Evolutionary conservation across 2,329 filamentous ascomycete species (phyloP).

Genomic region (Paecilomyces fulvus): DNA sequence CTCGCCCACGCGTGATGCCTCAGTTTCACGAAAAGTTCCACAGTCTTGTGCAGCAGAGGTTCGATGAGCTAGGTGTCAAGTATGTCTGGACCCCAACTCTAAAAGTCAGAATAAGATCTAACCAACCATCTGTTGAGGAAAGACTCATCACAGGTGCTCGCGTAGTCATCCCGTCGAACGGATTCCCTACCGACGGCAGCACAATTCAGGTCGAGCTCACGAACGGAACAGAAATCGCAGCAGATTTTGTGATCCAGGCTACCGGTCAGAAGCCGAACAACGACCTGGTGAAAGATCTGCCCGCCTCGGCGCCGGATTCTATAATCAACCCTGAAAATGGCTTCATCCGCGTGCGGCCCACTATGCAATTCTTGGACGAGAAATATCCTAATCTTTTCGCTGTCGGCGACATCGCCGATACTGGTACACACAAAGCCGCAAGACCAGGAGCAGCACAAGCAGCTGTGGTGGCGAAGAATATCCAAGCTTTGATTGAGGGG

Average conservation of each 20-base stretch:
- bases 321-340: constrained; percentile 27
- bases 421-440: constrained; percentile 26
- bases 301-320: constrained; percentile 13
- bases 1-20: constrained; percentile 30
- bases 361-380: constrained; percentile 24
- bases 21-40: constrained; percentile 23
- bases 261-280: constrained; percentile 44
- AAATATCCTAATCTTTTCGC: constrained; percentile 25
- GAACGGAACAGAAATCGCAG: constrained; percentile 23
- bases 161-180: constrained; percentile 16
- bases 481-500: constrained; percentile 23
- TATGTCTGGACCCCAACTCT: constrained; percentile 1
- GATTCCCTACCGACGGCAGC: constrained; percentile 18
- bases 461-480: constrained; percentile 24
- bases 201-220: constrained; percentile 21
- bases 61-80: constrained; percentile 24
- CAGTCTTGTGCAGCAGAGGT: constrained; percentile 21
- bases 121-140: not conserved
- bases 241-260: constrained; percentile 36
- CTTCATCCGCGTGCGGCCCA: constrained; percentile 24
- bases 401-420: constrained; percentile 29
- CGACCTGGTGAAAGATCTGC: constrained; percentile 25
- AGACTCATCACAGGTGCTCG: constrained; percentile 23
- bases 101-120: not conserved
- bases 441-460: constrained; percentile 24